Base-by-base conservation (phyloP, 1,139 yeast genomes). In the Pichia sp. region DNA sequence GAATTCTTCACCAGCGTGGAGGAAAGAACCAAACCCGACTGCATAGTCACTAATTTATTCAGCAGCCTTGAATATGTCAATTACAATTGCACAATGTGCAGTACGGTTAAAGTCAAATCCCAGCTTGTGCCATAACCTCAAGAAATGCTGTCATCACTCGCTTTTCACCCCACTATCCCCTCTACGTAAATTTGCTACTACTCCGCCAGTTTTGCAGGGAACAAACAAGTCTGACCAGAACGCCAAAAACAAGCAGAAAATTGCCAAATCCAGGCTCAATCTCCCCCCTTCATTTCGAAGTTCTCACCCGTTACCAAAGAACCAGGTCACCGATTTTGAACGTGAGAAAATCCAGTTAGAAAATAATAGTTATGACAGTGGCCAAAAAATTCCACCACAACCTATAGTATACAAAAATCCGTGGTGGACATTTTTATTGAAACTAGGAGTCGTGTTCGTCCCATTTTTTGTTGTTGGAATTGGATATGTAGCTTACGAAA, bases 401-500 rank as follows among this genome's bases (percentile, higher is more conserved):
- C 53, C 55, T n/a, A 42, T 58, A 36, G 38, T 47, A 40, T 49
- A 49, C 11, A 53, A 57, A 36, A 19, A 26, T 2, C 58, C 59
- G 13, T 58, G 62, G 61, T 59, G 58, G 53, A 36, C 51, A 2
- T 59, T 59, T 8, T 45, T 59, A 1, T 32, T 59, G 4, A 58
- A 56, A 49, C 15, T 58, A 4, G 30, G 56, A 8, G 51, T 59
- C 5, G 55, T 58, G 1, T 57, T 59, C 34, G 40, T 59, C 15
- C 61, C 61, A 3, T 54, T 53, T 26, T 34, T 59, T 36, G 42
- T 57, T 1, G 56, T 60, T 29, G 54, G 64, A 16, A 58, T 62
- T 1, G 66, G 68, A 0, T 65, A 63, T 46, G 57, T 66, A 4
- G 59, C 56, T 7, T 67, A 66, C 53, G 66, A 65, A 52, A 65